Evolutionary conservation across 129 eudicot species (phyloP), one percentile per base, ranked within the genome.

Genomic region (Flaveria linearis): DNA sequence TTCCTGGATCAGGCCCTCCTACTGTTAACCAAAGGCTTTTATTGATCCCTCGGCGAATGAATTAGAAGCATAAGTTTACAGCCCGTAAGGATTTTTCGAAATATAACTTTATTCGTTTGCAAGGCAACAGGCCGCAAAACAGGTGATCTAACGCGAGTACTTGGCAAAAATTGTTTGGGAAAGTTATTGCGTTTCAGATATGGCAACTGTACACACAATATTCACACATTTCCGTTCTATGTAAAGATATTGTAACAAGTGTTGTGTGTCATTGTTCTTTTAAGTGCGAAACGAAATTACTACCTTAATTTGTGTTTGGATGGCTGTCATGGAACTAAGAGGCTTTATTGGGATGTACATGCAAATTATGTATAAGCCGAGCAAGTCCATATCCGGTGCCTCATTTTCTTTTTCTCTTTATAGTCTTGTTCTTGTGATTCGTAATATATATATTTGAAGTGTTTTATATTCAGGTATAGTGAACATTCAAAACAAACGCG

Each of bases 1-100:
- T 92, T 17, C 98, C 98, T 28, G 94, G 98, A 77, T 84, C 90
- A 46, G 98, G 94, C 11, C 96, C 98, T 82, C 96, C 98, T 1
- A 96, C 75, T 57, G 47, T 43, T 43, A 53, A n/a, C 60, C 60
- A 25, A 53, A 53, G 60, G 17, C 60, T 53, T 53, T 11, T 53
- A 7, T 53, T 22, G 60, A 53, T n/a, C 20, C 22, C 60, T 18
- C 3, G 4, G 5, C 17, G 23, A 53, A 18, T 6, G 25, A 53
- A 53, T 53, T 22, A 53, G 60, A 53, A 7, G 60, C 25, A 53
- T 53, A 8, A 16, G 6, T 47, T 47, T 13, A 47, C 52, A 11
- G 16, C 13, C 52, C 3, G 13, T 1, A 47, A 13, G n/a, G 52
- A 47, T 10, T 10, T 47, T 47, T 10, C 9, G 52, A 6, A 17